These are phyloP conservation scores for Lenwebbia sp. DNA, from an alignment of 345 rosid genomes.

Conservation along the genomic window DNA sequence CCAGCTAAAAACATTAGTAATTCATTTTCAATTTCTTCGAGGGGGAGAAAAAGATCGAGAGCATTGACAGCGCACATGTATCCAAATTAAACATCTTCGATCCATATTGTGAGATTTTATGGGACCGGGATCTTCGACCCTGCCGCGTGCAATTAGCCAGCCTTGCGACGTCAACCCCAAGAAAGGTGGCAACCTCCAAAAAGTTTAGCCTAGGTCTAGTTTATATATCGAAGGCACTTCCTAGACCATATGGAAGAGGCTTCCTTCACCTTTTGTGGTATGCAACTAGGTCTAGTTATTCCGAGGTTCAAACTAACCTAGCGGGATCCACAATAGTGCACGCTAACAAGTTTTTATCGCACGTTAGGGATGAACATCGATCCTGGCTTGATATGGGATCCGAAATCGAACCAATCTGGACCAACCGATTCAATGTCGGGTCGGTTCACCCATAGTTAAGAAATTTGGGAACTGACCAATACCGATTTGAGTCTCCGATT, in stretches of 20 bases:
- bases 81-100: not conserved
- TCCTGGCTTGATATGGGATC: fast-evolving
- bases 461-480: not conserved
- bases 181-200: too few relatives aligned
- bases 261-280: not conserved
- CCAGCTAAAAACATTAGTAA: not conserved
- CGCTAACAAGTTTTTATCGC: not conserved
- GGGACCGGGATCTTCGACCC: too few relatives aligned
- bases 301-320: not conserved
- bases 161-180: too few relatives aligned
- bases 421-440: not conserved
- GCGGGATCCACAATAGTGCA: not conserved
- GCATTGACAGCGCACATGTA: not conserved
- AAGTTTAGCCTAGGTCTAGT: too few relatives aligned
- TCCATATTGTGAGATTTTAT: not conserved
- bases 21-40: not conserved
- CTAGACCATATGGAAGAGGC: too few relatives aligned
- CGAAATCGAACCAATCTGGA: not conserved
- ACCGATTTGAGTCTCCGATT: fast-evolving
- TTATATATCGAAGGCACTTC: too few relatives aligned
- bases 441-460: not conserved
- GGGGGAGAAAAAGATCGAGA: too few relatives aligned
- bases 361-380: not conserved
- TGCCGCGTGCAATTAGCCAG: too few relatives aligned
- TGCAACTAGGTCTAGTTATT: not conserved